A percentile compares a stretch with the other conserved stretches of the same genome.
Evolutionary conservation across 2,329 filamentous ascomycete species (phyloP).

Genomic region (Orbilia brochopaga): DNA sequence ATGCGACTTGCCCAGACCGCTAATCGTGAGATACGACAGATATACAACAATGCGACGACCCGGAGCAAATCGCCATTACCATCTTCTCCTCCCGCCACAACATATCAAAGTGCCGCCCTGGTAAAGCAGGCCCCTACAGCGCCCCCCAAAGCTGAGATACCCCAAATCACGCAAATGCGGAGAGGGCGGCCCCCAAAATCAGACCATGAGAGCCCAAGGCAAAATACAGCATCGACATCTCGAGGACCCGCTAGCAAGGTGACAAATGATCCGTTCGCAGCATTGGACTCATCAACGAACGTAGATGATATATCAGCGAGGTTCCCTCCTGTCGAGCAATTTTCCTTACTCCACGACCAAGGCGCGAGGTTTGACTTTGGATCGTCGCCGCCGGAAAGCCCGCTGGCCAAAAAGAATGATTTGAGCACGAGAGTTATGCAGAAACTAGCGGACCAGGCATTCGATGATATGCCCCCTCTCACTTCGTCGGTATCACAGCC

Average conservation of each 20-base stretch:
- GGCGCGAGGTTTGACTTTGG: slow-evolving; percentile 81
- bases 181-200: slow-evolving; percentile 73
- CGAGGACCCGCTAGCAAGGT: slow-evolving; percentile 65
- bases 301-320: slow-evolving; percentile 79
- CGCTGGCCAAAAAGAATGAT: slow-evolving; percentile 62
- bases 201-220: slow-evolving; percentile 57
- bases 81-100: slow-evolving; percentile 63
- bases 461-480: slow-evolving; percentile 63
- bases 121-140: slow-evolving; percentile 79
- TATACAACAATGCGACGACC: slow-evolving; percentile 61
- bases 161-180: slow-evolving; percentile 92
- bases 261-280: slow-evolving; percentile 84
- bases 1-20: slow-evolving; percentile 16
- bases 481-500: slow-evolving; percentile 36
- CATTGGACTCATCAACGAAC: slow-evolving; percentile 73
- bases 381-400: slow-evolving; percentile 60
- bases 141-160: slow-evolving; percentile 74
- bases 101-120: slow-evolving; percentile 71
- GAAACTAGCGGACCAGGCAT: slow-evolving; percentile 82
- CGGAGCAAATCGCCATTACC: slow-evolving; percentile 68
- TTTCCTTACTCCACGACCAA: slow-evolving; percentile 84
- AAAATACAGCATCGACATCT: slow-evolving; percentile 60
- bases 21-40: slow-evolving; percentile 56
- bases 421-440: slow-evolving; percentile 73
- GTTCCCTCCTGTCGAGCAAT: slow-evolving; percentile 92